These are phyloP conservation scores for Rhizopus stolonifer DNA, from an alignment of 371 early-diverging fungal species.

Conservation along the genomic window DNA sequence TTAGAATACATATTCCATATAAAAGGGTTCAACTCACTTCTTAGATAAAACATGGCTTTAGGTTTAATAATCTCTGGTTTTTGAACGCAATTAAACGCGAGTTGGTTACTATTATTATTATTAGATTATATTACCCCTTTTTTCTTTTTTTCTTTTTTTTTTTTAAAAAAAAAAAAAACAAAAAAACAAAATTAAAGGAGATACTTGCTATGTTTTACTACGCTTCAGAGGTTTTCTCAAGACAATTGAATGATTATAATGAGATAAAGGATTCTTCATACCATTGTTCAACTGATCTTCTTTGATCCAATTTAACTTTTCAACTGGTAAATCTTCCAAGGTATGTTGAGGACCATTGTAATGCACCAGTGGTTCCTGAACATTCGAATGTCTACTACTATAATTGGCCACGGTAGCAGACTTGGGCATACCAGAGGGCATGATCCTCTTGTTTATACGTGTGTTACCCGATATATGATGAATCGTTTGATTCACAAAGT, in stretches of 20 bases:
- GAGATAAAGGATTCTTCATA: conserved; percentile 21
- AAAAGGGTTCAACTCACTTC: too few relatives aligned
- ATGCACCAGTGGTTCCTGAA: conserved; percentile 26
- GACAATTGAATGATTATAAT: conserved; percentile 24
- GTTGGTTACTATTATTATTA: background rate
- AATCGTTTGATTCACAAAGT: conserved; percentile 23
- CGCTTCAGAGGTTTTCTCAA: conserved; percentile 23
- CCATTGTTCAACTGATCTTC: conserved; percentile 19
- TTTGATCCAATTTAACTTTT: conserved; percentile 35
- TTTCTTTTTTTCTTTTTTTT: too few relatives aligned
- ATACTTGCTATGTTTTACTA: conserved; percentile 24
- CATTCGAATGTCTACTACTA: background rate
- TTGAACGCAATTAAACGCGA: background rate
- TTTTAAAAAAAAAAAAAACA: background rate
- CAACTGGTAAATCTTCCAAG: conserved; percentile 25
- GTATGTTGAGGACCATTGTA: conserved; percentile 35
- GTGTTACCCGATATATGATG: conserved; percentile 14
- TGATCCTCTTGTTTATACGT: conserved; percentile 15
- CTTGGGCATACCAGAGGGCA: conserved; percentile 19
- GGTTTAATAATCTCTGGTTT: conserved; percentile 14
- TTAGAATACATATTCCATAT: too few relatives aligned
- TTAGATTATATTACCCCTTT: too few relatives aligned
- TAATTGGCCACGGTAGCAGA: conserved; percentile 8
- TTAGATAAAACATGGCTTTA: conserved; percentile 34
- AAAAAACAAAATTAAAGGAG: too few relatives aligned